A percentile compares a stretch with the other conserved stretches of the same genome.
phyloP scores from a whole-genome alignment of 1,284 basidiomycete genomes.

The Wolfiporia cocos region DNA sequence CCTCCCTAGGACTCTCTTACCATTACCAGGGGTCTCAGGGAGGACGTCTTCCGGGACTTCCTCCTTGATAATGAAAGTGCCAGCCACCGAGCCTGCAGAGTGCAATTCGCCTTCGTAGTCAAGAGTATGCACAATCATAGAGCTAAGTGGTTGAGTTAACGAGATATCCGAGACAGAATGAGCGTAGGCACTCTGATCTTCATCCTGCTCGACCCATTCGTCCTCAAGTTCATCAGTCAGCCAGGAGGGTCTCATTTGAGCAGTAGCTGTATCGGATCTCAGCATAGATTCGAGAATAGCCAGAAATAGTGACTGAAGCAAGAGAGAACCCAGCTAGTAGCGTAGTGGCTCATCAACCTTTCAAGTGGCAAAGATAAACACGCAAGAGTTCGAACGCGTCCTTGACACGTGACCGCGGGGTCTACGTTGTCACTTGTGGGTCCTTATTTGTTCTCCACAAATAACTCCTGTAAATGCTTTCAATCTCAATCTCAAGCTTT shows the following conservation, averaged over 20 bases:
- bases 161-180: conserved; percentile 47
- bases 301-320: not conserved
- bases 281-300: not conserved
- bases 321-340: not conserved
- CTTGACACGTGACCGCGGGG: conserved; percentile 11
- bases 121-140: conserved; percentile 41
- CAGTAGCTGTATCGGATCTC: not conserved
- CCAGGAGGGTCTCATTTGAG: conserved; percentile 35
- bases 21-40: conserved; percentile 55
- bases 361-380: no score
- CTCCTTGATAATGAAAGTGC: conserved; percentile 79
- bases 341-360: not conserved
- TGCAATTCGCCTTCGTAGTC: conserved; percentile 27
- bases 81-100: conserved; percentile 30
- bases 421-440: conserved; percentile 9
- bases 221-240: conserved; percentile 49
- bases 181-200: conserved; percentile 18
- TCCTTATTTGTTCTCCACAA: conserved; percentile 6
- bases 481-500: no score
- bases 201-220: conserved; percentile 41
- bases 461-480: not conserved
- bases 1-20: conserved; percentile 59
- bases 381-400: no score
- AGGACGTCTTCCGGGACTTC: conserved; percentile 53
- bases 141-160: conserved; percentile 52